Evolutionary conservation across 257 asterid genomes (phyloP).

Genomic region (Solanum rostratum): DNA sequence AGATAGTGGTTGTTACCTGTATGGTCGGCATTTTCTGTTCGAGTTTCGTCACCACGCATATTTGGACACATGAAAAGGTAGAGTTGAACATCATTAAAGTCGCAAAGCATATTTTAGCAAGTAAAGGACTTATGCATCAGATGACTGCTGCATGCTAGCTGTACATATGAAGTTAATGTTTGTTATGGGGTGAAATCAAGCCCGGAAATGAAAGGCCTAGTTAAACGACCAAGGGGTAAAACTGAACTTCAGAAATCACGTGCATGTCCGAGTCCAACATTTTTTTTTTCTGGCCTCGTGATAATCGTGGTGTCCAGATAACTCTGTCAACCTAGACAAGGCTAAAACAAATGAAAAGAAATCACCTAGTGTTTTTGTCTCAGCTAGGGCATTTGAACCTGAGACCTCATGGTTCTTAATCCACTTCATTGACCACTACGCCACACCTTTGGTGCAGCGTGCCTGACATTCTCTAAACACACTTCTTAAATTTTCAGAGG

Average conservation of each 20-base stretch:
- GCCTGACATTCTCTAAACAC: background rate
- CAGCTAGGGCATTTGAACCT: background rate
- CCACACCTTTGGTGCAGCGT: background rate
- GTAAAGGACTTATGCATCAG: background rate
- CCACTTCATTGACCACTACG: background rate
- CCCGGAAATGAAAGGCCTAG: background rate
- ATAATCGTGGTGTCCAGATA: background rate
- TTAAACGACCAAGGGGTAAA: background rate
- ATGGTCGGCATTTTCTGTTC: constrained; percentile 94
- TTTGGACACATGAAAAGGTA: constrained; percentile 27
- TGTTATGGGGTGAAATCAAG: background rate
- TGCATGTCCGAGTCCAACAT: background rate
- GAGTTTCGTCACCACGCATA: constrained; percentile 12
- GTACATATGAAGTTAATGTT: background rate
- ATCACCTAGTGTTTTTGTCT: background rate
- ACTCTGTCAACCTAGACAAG: background rate
- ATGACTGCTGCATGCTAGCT: background rate
- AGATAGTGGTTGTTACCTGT: constrained; percentile 40
- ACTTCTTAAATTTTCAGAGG: background rate
- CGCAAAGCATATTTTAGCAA: background rate
- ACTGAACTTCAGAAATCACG: background rate
- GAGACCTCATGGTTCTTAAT: background rate
- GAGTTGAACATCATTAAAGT: constrained; percentile 1
- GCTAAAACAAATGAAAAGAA: background rate
- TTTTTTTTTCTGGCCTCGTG: background rate